Conservation (phyloP, 768 basidiomycete species). For the Gloeopeniophorella convolvens region DNA sequence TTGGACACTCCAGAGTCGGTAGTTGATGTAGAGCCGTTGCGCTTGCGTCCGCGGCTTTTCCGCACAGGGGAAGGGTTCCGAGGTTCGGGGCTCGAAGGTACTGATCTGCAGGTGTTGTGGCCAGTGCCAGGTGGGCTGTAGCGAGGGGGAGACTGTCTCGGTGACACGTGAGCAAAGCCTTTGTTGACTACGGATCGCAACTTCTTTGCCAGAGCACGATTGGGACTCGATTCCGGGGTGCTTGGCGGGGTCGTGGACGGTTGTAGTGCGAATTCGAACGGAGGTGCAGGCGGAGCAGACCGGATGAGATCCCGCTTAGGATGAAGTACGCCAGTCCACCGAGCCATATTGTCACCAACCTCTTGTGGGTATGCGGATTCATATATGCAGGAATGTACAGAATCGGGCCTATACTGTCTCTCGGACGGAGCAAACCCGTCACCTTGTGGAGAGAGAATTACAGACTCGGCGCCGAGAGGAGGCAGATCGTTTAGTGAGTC, state of each 20-base stretch:
- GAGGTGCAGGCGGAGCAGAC: not conserved
- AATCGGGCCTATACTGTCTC: too few relatives aligned
- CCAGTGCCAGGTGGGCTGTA: not conserved
- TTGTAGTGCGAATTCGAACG: not conserved
- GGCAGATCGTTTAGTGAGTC: too few relatives aligned
- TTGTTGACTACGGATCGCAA: not conserved
- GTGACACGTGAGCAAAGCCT: not conserved
- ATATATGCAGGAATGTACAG: too few relatives aligned
- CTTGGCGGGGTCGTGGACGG: not conserved
- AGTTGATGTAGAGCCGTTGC: slow-evolving; percentile 3
- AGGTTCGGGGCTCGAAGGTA: not conserved
- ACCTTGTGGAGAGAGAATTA: too few relatives aligned
- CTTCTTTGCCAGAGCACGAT: not conserved
- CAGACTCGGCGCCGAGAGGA: too few relatives aligned
- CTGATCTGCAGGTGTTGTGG: not conserved
- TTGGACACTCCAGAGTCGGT: not conserved
- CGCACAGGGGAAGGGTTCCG: not conserved
- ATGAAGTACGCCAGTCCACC: not conserved
- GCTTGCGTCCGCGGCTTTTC: not conserved
- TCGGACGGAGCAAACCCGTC: too few relatives aligned
- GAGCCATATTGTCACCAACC: not conserved
- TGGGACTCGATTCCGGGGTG: slow-evolving; percentile 7
- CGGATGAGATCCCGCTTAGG: too few relatives aligned
- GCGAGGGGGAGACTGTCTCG: not conserved
- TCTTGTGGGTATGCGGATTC: too few relatives aligned